Percentiles rank a stretch among this genome's conserved stretches.
phyloP scores from a whole-genome alignment of 371 early-diverging fungal genomes.

The Rhizopus microsporus region DNA sequence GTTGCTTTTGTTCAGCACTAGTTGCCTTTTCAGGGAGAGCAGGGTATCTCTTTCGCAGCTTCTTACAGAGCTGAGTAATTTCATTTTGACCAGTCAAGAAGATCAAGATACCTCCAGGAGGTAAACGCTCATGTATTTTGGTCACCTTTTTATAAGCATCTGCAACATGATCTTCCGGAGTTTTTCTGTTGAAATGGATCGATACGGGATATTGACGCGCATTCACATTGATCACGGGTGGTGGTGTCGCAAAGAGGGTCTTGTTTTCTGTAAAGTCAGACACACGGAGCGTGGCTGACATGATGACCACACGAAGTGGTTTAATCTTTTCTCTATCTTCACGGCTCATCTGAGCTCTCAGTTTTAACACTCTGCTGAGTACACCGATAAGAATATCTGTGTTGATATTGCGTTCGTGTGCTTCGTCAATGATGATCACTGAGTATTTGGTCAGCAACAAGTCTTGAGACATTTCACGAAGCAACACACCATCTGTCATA shows the following conservation, averaged over 20 bases:
- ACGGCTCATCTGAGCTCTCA: slow-evolving; percentile 63
- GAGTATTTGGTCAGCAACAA: slow-evolving; percentile 90
- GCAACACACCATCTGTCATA: slow-evolving; percentile 99
- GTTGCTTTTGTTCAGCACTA: slow-evolving; percentile 27
- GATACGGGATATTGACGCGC: slow-evolving; percentile 89
- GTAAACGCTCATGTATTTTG: slow-evolving; percentile 90
- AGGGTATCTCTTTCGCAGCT: slow-evolving; percentile 73
- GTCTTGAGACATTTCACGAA: slow-evolving; percentile 92
- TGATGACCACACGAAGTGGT: slow-evolving; percentile 95
- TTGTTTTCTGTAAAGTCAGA: slow-evolving; percentile 90
- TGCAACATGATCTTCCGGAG: slow-evolving; percentile 70
- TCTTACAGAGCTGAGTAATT: slow-evolving; percentile 75
- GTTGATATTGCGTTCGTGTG: slow-evolving; percentile 98
- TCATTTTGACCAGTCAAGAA: slow-evolving; percentile 95
- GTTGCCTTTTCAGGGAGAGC: slow-evolving; percentile 37
- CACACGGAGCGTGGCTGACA: slow-evolving; percentile 98
- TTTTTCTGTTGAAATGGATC: slow-evolving; percentile 84
- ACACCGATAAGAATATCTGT: slow-evolving; percentile 98
- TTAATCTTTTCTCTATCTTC: slow-evolving; percentile 61
- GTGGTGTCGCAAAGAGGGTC: slow-evolving; percentile 69
- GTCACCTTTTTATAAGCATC: slow-evolving; percentile 86
- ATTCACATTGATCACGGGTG: slow-evolving; percentile 93
- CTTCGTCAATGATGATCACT: slow-evolving; percentile 98
- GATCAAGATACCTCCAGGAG: slow-evolving; percentile 90
- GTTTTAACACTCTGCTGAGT: slow-evolving; percentile 76